Percentiles rank a stretch among this genome's conserved stretches.
These are phyloP conservation scores for Volvox africanus DNA, from an alignment of 139 green algal genomes.

Conservation along the genomic window DNA sequence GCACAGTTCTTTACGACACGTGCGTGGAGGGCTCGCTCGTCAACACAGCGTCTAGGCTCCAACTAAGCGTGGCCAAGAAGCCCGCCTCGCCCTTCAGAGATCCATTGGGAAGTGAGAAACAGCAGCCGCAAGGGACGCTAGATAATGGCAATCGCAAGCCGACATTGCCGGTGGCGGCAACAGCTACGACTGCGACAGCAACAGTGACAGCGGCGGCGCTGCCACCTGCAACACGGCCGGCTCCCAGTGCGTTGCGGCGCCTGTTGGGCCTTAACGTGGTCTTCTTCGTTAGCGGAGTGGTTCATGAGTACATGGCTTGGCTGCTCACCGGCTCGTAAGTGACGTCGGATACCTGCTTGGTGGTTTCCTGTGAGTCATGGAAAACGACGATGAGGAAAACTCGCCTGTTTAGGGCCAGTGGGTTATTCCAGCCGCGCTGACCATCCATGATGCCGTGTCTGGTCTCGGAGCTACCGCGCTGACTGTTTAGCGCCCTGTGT, in stretches of 20 bases:
- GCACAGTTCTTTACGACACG: conserved; percentile 60
- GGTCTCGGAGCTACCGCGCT: too few species aligned
- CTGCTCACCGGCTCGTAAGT: background rate
- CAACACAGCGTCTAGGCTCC: background rate
- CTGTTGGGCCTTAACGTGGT: conserved; percentile 5
- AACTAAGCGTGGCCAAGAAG: too few species aligned
- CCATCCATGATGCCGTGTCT: too few species aligned
- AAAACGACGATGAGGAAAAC: too few species aligned
- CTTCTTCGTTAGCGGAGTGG: conserved; percentile 47
- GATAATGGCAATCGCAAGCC: background rate
- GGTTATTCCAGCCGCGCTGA: too few species aligned
- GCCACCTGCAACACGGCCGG: background rate
- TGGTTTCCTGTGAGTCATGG: too few species aligned
- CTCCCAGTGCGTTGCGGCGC: background rate
- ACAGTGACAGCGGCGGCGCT: background rate
- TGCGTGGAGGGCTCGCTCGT: conserved; percentile 51
- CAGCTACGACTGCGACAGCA: background rate
- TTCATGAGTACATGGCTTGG: conserved; percentile 57
- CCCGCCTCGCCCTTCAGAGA: too few species aligned
- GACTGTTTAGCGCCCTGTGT: too few species aligned
- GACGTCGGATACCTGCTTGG: too few species aligned
- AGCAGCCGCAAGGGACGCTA: background rate
- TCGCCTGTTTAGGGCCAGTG: too few species aligned
- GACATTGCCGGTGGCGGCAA: background rate
- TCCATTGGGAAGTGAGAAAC: background rate